phyloP scores from a whole-genome alignment of 2,329 filamentous ascomycete species.

The Talaromyces sp. region DNA sequence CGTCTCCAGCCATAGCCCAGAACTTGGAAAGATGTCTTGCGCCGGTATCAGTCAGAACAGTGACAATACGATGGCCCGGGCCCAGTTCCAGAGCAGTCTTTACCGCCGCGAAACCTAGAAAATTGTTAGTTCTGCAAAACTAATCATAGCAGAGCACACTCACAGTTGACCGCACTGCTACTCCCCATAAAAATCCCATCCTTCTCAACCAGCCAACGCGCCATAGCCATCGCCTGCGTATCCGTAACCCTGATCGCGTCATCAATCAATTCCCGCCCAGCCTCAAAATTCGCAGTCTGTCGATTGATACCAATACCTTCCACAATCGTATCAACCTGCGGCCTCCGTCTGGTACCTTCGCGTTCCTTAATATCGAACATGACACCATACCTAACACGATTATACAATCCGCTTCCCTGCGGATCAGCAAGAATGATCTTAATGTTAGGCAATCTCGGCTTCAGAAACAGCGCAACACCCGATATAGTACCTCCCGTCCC shows the following conservation, averaged over 20 bases:
- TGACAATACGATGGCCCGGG: conserved; percentile 50
- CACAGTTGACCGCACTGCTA: conserved; percentile 93
- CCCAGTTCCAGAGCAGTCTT: conserved; percentile 48
- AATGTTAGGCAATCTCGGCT: conserved; percentile 64
- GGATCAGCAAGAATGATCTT: conserved; percentile 86
- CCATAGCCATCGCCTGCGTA: conserved; percentile 86
- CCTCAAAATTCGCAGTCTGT: conserved; percentile 89
- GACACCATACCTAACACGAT: conserved; percentile 87
- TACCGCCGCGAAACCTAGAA: conserved; percentile 48
- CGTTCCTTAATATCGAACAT: conserved; percentile 90
- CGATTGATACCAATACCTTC: conserved; percentile 96
- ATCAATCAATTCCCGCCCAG: conserved; percentile 79
- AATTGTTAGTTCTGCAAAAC: conserved; percentile 11
- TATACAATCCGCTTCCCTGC: conserved; percentile 88
- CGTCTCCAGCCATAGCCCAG: conserved; percentile 50
- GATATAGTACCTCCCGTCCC: conserved; percentile 93
- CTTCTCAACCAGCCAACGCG: conserved; percentile 91
- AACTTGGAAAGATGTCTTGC: conserved; percentile 54
- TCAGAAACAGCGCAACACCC: conserved; percentile 80
- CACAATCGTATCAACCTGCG: conserved; percentile 93
- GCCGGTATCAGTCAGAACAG: conserved; percentile 52
- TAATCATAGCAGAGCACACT: conserved; percentile 27
- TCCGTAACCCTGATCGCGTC: conserved; percentile 88
- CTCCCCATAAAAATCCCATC: conserved; percentile 94
- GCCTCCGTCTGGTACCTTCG: conserved; percentile 83